Percentiles rank a stretch among this genome's conserved stretches.
Evolutionary conservation across 305 asterid species (phyloP).

Genomic region (Plantago coronopus): DNA sequence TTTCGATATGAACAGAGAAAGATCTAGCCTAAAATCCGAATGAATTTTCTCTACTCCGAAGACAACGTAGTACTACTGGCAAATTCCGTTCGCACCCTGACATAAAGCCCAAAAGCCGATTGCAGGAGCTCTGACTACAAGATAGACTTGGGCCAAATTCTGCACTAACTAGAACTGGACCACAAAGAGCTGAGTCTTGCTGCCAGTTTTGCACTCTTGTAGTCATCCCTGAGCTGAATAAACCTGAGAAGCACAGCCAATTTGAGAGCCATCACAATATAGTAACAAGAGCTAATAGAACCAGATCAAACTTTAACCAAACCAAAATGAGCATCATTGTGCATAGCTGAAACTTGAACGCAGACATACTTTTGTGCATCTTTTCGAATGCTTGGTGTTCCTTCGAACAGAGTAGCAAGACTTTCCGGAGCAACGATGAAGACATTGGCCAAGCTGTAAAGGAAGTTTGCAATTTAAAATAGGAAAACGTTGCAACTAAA

Average conservation of each 20-base stretch:
- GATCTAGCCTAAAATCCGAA: neutral
- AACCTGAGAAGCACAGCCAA: constrained; percentile 58
- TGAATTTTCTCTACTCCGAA: neutral
- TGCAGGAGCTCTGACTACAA: neutral
- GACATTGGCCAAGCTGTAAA: constrained; percentile 87
- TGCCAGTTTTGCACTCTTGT: constrained; percentile 92
- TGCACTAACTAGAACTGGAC: constrained; percentile 37
- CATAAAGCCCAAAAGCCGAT: neutral
- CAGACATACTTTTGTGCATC: constrained; percentile 78
- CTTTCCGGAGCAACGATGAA: constrained; percentile 98
- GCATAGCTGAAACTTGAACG: neutral
- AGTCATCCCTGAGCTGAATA: constrained; percentile 94
- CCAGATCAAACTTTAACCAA: neutral
- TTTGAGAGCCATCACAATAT: constrained; percentile 17
- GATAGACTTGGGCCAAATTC: neutral
- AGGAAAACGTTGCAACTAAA: constrained; percentile 13
- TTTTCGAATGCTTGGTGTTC: constrained; percentile 93
- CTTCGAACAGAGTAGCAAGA: constrained; percentile 79
- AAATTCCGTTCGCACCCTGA: neutral
- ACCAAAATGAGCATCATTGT: neutral
- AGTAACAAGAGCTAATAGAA: neutral
- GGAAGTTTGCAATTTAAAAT: constrained; percentile 21
- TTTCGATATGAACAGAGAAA: neutral
- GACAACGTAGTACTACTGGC: neutral
- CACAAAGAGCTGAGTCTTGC: constrained; percentile 71